Conservation (phyloP, 345 rosid genomes). For the Gossypioides kirkii region DNA sequence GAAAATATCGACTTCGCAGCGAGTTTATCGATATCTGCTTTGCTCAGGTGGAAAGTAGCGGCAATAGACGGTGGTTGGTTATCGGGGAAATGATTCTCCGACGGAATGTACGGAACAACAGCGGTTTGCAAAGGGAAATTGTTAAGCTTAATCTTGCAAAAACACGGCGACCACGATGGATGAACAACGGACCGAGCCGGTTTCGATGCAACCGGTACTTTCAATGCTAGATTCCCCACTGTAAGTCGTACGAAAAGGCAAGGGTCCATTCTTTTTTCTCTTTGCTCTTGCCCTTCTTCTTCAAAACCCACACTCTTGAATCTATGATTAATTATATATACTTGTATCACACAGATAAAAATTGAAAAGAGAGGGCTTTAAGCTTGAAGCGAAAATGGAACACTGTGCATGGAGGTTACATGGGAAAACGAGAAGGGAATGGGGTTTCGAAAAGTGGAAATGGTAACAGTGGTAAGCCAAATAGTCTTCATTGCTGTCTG, state of each 20-base stretch:
- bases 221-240: slow-evolving; percentile 64
- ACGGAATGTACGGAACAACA: slow-evolving; percentile 54
- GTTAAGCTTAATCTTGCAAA: slow-evolving; percentile 75
- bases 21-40: slow-evolving; percentile 51
- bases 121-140: slow-evolving; percentile 58
- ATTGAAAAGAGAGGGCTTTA: too few relatives aligned
- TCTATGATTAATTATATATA: too few relatives aligned
- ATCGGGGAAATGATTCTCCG: slow-evolving; percentile 41
- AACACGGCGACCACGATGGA: slow-evolving; percentile 79
- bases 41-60: slow-evolving; percentile 76
- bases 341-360: too few relatives aligned
- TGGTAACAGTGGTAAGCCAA: too few relatives aligned
- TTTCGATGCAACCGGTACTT: slow-evolving; percentile 59
- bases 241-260: slow-evolving; percentile 85
- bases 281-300: not conserved
- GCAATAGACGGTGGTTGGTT: slow-evolving; percentile 33
- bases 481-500: too few relatives aligned
- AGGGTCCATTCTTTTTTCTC: slow-evolving; percentile 56
- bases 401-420: not conserved
- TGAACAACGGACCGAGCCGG: slow-evolving; percentile 72
- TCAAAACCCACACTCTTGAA: not conserved
- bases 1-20: slow-evolving; percentile 59
- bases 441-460: too few relatives aligned
- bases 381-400: too few relatives aligned
- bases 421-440: not conserved